Evolutionary conservation across 2,329 filamentous ascomycete species (phyloP), one percentile per base, ranked within the genome.

Genomic region (Monilinia laxa): DNA sequence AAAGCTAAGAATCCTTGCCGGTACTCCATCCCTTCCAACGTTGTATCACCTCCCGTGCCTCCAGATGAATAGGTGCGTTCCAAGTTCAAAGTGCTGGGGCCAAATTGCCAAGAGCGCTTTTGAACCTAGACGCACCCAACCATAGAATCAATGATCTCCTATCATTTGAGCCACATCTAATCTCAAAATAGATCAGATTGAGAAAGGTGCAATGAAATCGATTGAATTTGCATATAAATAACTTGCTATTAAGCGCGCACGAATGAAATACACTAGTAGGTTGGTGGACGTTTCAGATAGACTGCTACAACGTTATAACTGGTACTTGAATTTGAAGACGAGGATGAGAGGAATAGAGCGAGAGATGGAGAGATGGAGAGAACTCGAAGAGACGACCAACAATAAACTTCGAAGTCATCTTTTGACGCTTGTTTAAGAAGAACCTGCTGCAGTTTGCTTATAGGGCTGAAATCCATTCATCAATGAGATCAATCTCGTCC

Each of bases 151-250:
- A 65, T 59, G 20, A 59, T 25, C 42, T 42, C 23, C 35, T 11
- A 20, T 35, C 31, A 51, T 28, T 58, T 49, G 16, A 58, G 31
- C 54, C 62, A 59, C 65, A 55, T 64, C 45, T 40, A 49, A 55
- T 64, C 65, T 65, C 67, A 57, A 68, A 68, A 68, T 67, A 68
- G 67, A 67, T 52, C 23, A 14, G 23, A 47, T 42, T 38, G n/a
- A 38, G 49, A 58, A 62, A 45, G 51, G 7, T 38, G 54, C 52
- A 49, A 63, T 45, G 23, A 12, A 57, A 64, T 65, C 56, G 55
- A 45, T 62, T 53, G 42, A 35, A 25, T 11, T 49, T 40, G 42
- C 28, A 65, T 42, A 59, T 12, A 65, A 59, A 65, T 65, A 65
- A 40, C 54, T 52, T 54, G 5, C 12, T 25, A 25, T 25, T 60